Base-by-base conservation (phyloP, 1,284 basidiomycete genomes). In the Austroboletus novae-zelandiae region DNA sequence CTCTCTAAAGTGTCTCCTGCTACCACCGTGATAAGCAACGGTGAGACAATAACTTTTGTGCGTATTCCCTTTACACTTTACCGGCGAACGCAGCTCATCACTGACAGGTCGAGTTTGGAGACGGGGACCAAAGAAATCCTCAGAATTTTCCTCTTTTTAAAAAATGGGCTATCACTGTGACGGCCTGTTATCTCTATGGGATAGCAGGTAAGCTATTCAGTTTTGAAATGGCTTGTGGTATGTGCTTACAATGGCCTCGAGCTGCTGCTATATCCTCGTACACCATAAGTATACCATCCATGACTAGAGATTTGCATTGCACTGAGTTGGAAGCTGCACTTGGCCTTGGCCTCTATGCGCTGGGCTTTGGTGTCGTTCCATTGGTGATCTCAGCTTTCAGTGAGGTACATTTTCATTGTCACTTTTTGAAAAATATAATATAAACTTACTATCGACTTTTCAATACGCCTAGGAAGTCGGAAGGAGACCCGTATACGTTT, bases 301-400 rank as follows among this genome's bases (percentile, higher is more conserved):
- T 81, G 75, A 63, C 56, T 36, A 53, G 53, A 4, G 77, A 81
- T 43, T 59, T 79, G 6, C 60, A 66, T 34, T 67, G 67, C 43
- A 72, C 64, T 5, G 49, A 65, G 13, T 44, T 71, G 15, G 57
- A 71, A 40, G 70, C 67, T 27, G 68, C 67, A 3, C 59, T 68
- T 4, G 79, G 69, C 11, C 61, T 72, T 32, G 71, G 65, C 45
- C 61, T 71, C 44, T 80, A 71, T 58, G 71, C 68, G 39, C 51
- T 77, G 39, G 79, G 78, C 0, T 81, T 77, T 45, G 74, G 69
- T 2, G 52, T 79, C 14, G 62, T 71, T 9, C 79, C 79, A 0
- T 59, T 81, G 17, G 56, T 77, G 7, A 64, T 73, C 13, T 74
- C 76, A 7, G 73, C 79, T 9, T 67, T 80, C 5, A 73, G 72